Evolutionary conservation across 148 eudicot species (phyloP), one percentile per base, ranked within the genome.

Genomic region (Amaranthus hypochondriacus): DNA sequence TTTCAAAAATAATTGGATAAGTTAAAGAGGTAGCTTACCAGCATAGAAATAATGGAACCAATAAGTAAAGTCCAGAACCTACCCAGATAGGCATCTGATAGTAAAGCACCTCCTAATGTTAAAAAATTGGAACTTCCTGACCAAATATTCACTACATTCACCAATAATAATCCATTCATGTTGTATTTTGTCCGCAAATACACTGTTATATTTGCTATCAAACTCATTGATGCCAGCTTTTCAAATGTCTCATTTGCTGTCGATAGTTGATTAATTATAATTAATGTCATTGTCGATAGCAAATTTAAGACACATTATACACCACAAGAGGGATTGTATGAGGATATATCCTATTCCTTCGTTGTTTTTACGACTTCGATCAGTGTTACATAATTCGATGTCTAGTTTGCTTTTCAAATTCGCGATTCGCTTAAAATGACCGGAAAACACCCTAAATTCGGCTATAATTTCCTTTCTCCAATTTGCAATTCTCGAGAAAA

Each of bases 191-290:
- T 85, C 4, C 69, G 62, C 58, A 87, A 74, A 77, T 79, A 87
- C 55, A 87, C 83, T 4, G 84, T 79, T 71, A 87, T 73, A 48
- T 85, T 85, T 2, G 88, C 81, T 48, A 85, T 75, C 82, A 87
- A 73, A 68, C 90, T 85, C 88, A 91, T 83, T 8, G 97, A 81
- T 9, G 92, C 94, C 69, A 91, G 71, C 75, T 87, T 91, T 81
- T 91, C 97, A 65, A 92, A 89, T 1, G 97, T 78, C 73, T 89
- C 94, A 71, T 87, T 89, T 0, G 86, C 94, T 92, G 74, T 62
- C 44, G 55, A 8, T 44, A 5, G 10, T 28, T 28, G 2, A 28
- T 28, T 28, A 28, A 28, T 28, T 2, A 2, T 28, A 51, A 12
- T 14, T 3, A 14, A 47, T 13, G 7, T 15, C 50, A 53, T 15